Percentiles rank a stretch among this genome's conserved stretches.
Evolutionary conservation across 805 yeast species (phyloP).

Genomic region (Ogataea populi-albae): DNA sequence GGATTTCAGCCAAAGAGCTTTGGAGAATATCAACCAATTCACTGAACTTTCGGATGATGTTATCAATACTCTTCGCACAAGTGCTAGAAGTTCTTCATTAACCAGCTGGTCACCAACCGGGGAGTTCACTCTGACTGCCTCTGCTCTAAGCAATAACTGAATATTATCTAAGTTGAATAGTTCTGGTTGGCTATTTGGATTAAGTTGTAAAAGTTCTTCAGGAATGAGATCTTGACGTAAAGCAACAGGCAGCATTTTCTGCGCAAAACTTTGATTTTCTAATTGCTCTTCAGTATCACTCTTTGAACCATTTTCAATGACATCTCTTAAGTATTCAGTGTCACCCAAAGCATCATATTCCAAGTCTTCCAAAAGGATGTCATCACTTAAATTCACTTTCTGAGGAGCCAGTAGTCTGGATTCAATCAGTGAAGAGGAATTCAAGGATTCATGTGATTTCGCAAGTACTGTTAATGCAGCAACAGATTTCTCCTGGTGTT

Average conservation of each 20-base stretch:
- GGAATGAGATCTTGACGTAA: slow-evolving; percentile 64
- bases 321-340: slow-evolving; percentile 36
- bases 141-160: slow-evolving; percentile 69
- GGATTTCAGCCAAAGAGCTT: slow-evolving; percentile 90
- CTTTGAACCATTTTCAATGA: background rate
- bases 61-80: slow-evolving; percentile 67
- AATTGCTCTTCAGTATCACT: too few relatives aligned
- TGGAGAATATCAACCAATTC: slow-evolving; percentile 76
- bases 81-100: slow-evolving; percentile 78
- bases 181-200: slow-evolving; percentile 81
- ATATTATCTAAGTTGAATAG: slow-evolving; percentile 67
- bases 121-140: slow-evolving; percentile 61
- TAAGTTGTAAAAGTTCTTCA: slow-evolving; percentile 45
- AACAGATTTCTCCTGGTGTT: slow-evolving; percentile 68
- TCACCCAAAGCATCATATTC: slow-evolving; percentile 59
- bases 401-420: slow-evolving; percentile 42
- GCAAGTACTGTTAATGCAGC: slow-evolving; percentile 80
- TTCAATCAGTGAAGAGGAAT: slow-evolving; percentile 12
- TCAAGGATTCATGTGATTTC: slow-evolving; percentile 37
- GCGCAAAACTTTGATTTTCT: slow-evolving; percentile 24
- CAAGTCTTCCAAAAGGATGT: slow-evolving; percentile 73
- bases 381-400: slow-evolving; percentile 65
- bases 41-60: slow-evolving; percentile 40
- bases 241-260: slow-evolving; percentile 60
- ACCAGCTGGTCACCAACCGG: slow-evolving; percentile 70